Evolutionary conservation across 2,329 filamentous ascomycete species (phyloP), one percentile per base, ranked within the genome.

Genomic region (Ciborinia camelliae): DNA sequence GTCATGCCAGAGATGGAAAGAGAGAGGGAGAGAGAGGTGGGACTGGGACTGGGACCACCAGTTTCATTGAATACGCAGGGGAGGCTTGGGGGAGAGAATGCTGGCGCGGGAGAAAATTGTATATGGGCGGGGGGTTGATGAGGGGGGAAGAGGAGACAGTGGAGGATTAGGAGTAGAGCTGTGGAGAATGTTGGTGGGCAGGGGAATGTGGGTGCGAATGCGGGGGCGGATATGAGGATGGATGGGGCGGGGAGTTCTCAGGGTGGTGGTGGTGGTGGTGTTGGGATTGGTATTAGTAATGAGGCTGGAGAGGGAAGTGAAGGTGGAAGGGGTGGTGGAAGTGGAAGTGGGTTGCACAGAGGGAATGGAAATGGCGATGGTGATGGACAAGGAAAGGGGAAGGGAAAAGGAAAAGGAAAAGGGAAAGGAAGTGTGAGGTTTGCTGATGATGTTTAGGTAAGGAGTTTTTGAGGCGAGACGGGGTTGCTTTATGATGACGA

Each of bases 351-450:
- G 18, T 12, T 28, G 23, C 45, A 26, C 14, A 30, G 8, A 10
- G 55, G 28, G 28, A 35, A 35, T 32, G 18, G 12, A 8, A 18
- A n/a, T 28, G 41, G 48, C 20, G 7, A 51, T 20, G 41, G 4
- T n/a, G n/a, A 8, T 9, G 28, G 15, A 32, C 15, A 20, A 0
- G 18, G 3, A 30, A 7, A 15, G 3, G 45, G 1, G 18, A 37
- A 39, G 0, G 32, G 18, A 8, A 61, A 62, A 5, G 37, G n/a
- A 8, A 55, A 35, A 9, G 39, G 50, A 23, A 35, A 48, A 15
- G 57, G 20, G 39, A 62, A 15, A 0, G 48, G 48, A 14, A 54
- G 60, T 37, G 60, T 63, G n/a, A 57, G 60, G n/a, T 63, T 63
- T 47, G 39, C n/a, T 26, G 60, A 63, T 23, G 60, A 43, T 9